Base-by-base conservation (phyloP, 2,329 filamentous ascomycete genomes). In the Neonectria magnoliae region DNA sequence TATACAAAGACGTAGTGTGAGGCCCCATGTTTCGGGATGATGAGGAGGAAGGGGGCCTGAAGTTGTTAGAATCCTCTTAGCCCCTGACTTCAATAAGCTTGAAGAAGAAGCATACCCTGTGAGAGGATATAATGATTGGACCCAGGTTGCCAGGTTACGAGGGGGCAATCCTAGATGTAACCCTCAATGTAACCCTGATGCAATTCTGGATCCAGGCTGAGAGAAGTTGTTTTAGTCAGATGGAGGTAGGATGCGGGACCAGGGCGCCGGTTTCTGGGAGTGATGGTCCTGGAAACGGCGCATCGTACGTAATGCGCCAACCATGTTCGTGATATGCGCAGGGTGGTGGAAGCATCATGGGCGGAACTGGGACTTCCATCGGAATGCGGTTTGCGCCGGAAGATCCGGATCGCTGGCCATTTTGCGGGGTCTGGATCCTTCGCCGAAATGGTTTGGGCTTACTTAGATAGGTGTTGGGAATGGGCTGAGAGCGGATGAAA, bases 31-130 rank as follows among this genome's bases (percentile, higher is more conserved):
- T 14, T 50, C 3, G 3, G 16, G 4, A 31, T 10, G 9, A 50
- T 14, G 13, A 25, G 44, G 20, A 10, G 44, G 22, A 48, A 14
- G 33, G 11, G 11, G 33, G 33, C 44, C 20, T 48, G 33, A 47
- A 51, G 53, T 57, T 57, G 29, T 13, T 13, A 27, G 20, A 36
- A 60, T 60, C 60, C 48, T 58, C 29, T 52, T 16, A 48, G 44
- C 55, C 60, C 60, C 50, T 63, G 50, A 27, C 55, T 33, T 13
- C 27, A 20, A 25, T 59, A 63, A 59, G 60, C 60, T 63, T 63
- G 57, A 63, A 44, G 16, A 53, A 38, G 60, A 59, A 57, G 60
- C 60, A 57, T 54, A 63, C 57, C 18, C 44, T 11, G 18, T 18
- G 50, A 29, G 20, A 22, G 42, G 5, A 33, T 50, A 22, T 41